These are phyloP conservation scores for Chaetomium sp. DNA, from an alignment of 2,329 filamentous ascomycete species.

Conservation along the genomic window DNA sequence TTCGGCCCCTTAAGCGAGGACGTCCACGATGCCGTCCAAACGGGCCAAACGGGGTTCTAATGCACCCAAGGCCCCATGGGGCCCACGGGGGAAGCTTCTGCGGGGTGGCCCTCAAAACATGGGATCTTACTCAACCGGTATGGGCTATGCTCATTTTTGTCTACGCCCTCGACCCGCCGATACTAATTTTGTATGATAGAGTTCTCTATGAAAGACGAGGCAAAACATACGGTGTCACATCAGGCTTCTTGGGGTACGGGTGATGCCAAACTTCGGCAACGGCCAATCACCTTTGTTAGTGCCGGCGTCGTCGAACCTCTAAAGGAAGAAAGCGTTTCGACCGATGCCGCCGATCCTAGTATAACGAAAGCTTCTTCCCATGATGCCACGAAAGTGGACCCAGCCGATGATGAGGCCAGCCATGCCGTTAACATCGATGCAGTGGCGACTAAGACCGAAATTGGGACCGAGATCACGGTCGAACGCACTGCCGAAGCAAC, in stretches of 20 bases:
- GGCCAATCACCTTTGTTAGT: constrained; percentile 48
- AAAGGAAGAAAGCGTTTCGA: constrained; percentile 31
- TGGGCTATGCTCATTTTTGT: not conserved
- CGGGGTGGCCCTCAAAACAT: constrained; percentile 3
- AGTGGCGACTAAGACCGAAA: not conserved
- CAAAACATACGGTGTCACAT: constrained; percentile 44
- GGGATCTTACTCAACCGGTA: constrained; percentile 7
- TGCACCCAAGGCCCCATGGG: constrained; percentile 18
- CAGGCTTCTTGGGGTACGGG: constrained; percentile 27
- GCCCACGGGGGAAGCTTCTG: constrained; percentile 10
- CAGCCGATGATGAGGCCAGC: constrained; percentile 3
- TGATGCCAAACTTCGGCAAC: constrained; percentile 39
- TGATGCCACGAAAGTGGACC: not conserved
- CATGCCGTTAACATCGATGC: not conserved
- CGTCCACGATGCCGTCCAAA: constrained; percentile 15
- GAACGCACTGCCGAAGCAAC: too few relatives aligned
- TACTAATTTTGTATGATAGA: constrained; percentile 23
- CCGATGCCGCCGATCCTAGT: not conserved
- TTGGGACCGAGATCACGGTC: not conserved
- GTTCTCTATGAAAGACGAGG: constrained; percentile 43
- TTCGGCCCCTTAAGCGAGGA: too few relatives aligned
- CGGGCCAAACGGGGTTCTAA: constrained; percentile 20
- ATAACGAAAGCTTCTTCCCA: not conserved
- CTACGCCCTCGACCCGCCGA: not conserved
- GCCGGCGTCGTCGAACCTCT: constrained; percentile 47